Evolutionary conservation across 305 asterid genomes (phyloP).

Genomic region (Fraxinus greggii): DNA sequence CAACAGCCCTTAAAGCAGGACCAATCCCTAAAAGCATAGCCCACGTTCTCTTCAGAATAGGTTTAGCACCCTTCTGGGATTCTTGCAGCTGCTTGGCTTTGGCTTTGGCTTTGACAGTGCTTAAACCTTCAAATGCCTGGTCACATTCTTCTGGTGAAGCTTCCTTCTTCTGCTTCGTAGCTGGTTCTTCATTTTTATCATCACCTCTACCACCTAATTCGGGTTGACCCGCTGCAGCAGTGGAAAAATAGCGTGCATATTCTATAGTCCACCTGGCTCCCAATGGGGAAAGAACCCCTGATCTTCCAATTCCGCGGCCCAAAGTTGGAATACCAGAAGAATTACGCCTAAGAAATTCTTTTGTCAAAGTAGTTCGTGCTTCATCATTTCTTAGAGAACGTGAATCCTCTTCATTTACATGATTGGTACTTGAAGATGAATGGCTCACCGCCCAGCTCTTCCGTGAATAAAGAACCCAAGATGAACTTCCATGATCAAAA

Average conservation of each 20-base stretch:
- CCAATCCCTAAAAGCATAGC: conserved; percentile 83
- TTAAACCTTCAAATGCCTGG: conserved; percentile 93
- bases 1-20: conserved; percentile 85
- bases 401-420: conserved; percentile 35
- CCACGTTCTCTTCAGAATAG: conserved; percentile 72
- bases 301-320: conserved; percentile 36
- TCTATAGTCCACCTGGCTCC: conserved; percentile 54
- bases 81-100: conserved; percentile 86
- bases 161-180: conserved; percentile 70
- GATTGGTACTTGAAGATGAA: conserved; percentile 36
- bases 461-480: conserved; percentile 39
- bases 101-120: conserved; percentile 85
- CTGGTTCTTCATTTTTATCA: conserved; percentile 56
- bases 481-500: conserved; percentile 43
- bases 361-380: conserved; percentile 24
- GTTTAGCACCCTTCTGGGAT: conserved; percentile 53
- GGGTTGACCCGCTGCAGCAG: conserved; percentile 71
- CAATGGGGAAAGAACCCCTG: conserved; percentile 40
- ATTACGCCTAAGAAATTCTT: conserved; percentile 27
- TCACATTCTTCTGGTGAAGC: conserved; percentile 99
- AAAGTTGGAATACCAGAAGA: conserved; percentile 33
- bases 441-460: conserved; percentile 38
- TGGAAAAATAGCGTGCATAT: conserved; percentile 48
- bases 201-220: conserved; percentile 44
- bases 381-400: conserved; percentile 31